These are phyloP conservation scores for Mycena vitilis DNA, from an alignment of 768 basidiomycete species.

Conservation along the genomic window DNA sequence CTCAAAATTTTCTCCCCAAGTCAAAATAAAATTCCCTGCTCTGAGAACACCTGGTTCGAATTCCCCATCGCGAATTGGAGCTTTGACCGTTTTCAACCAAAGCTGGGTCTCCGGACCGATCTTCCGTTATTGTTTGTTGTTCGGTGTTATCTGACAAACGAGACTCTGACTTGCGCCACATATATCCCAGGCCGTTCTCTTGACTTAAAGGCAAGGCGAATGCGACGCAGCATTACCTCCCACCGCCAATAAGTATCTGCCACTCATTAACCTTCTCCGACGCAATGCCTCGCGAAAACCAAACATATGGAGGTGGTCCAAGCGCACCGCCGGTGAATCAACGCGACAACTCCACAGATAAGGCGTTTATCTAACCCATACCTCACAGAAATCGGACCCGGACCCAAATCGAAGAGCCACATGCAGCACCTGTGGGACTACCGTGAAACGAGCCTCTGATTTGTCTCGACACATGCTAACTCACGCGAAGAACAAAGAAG, in stretches of 20 bases:
- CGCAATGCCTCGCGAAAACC: slow-evolving; percentile 20
- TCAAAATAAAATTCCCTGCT: too few species aligned
- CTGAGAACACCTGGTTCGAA: neutral
- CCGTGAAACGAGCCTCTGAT: slow-evolving; percentile 29
- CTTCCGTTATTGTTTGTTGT: slow-evolving; percentile 18
- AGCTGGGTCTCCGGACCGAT: slow-evolving; percentile 10
- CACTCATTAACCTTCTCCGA: neutral
- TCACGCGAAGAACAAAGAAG: slow-evolving; percentile 38
- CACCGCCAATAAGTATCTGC: neutral
- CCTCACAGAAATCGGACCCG: slow-evolving; percentile 16
- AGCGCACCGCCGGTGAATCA: slow-evolving; percentile 12
- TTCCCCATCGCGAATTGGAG: slow-evolving; percentile 14
- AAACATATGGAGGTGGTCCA: neutral
- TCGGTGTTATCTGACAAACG: slow-evolving; percentile 19
- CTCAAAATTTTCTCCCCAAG: too few species aligned
- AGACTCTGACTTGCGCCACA: slow-evolving; percentile 25
- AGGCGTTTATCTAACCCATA: slow-evolving; percentile 16
- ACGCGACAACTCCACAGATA: slow-evolving; percentile 21
- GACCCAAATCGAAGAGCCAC: slow-evolving; percentile 17
- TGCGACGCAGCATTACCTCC: slow-evolving; percentile 4
- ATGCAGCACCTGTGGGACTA: slow-evolving; percentile 31
- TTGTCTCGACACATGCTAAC: slow-evolving; percentile 31
- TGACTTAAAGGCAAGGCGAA: slow-evolving; percentile 13
- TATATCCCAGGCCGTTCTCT: slow-evolving; percentile 22
- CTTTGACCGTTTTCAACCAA: slow-evolving; percentile 9